Evolutionary conservation across 495 filamentous ascomycete genomes (phyloP).

Genomic region (Neurospora terricola): DNA sequence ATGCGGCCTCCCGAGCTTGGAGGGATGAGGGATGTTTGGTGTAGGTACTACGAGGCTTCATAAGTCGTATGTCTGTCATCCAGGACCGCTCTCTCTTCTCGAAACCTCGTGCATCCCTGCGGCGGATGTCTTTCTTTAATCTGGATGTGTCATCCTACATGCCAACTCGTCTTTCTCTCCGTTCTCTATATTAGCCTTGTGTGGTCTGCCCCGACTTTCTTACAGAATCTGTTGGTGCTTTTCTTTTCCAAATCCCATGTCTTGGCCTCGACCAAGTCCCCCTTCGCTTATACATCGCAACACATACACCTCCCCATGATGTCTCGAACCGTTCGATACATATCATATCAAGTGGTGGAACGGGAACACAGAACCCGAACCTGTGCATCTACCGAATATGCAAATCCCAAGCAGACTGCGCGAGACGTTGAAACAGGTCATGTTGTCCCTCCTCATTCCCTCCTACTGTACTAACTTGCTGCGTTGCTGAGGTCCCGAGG

Average conservation of each 20-base stretch:
- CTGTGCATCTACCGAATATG: not conserved
- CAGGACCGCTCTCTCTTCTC: not conserved
- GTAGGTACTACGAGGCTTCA: not conserved
- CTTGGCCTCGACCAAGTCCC: not conserved
- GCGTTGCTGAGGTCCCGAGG: not conserved
- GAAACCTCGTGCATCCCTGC: not conserved
- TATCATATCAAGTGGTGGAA: not conserved
- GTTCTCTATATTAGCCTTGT: not conserved
- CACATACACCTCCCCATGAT: not conserved
- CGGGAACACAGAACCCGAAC: not conserved
- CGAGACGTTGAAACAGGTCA: not conserved
- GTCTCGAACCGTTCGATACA: not conserved
- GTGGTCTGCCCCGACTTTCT: not conserved
- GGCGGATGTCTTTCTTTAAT: not conserved
- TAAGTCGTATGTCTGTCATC: not conserved
- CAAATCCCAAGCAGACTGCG: not conserved
- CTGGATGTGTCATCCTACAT: not conserved
- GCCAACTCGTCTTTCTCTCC: not conserved
- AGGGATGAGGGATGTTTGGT: not conserved
- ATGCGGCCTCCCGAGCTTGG: not conserved
- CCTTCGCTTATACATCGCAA: not conserved
- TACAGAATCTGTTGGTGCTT: not conserved
- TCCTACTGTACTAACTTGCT: not conserved
- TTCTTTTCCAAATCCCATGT: not conserved
- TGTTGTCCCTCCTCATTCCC: not conserved